Evolutionary conservation across 2,329 filamentous ascomycete species (phyloP).

Genomic region (Westerdykella ornata): DNA sequence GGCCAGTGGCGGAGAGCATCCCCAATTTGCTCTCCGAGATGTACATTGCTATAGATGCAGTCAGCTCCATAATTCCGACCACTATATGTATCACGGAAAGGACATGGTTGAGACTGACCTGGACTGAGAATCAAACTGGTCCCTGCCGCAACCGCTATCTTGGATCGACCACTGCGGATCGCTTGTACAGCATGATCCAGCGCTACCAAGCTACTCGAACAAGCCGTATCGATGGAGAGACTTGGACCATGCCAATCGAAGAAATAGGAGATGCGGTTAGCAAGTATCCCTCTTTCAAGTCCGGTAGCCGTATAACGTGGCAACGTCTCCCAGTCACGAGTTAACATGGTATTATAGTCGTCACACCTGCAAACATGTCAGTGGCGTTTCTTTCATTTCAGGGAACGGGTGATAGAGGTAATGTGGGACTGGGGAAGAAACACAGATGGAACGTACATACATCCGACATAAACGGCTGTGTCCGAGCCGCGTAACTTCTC

Average conservation of each 20-base stretch:
- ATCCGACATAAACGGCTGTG: conserved; percentile 7
- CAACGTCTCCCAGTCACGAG: not conserved
- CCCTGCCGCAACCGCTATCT: conserved; percentile 12
- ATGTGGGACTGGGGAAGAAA: too few species aligned
- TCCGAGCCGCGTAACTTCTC: conserved; percentile 6
- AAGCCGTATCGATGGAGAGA: conserved; percentile 38
- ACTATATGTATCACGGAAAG: conserved; percentile 5
- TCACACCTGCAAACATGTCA: not conserved
- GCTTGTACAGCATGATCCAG: conserved; percentile 17
- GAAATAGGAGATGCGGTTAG: conserved; percentile 36
- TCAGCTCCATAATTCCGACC: conserved; percentile 9
- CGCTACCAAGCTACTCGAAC: conserved; percentile 30
- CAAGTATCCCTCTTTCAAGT: conserved; percentile 17
- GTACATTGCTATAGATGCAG: not conserved
- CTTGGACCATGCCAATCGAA: conserved; percentile 33
- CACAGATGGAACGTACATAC: conserved; percentile 1
- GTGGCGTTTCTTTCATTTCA: too few species aligned
- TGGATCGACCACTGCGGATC: conserved; percentile 10
- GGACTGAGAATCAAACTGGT: conserved; percentile 8
- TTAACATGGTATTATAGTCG: not conserved
- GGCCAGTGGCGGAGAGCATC: conserved; percentile 21
- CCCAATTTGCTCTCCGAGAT: conserved; percentile 12
- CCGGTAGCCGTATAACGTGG: conserved; percentile 14
- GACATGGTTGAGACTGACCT: conserved; percentile 1
- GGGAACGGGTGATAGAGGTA: too few species aligned